Conservation (phyloP, 2,329 filamentous ascomycete species). For the Fusarium equiseti region DNA sequence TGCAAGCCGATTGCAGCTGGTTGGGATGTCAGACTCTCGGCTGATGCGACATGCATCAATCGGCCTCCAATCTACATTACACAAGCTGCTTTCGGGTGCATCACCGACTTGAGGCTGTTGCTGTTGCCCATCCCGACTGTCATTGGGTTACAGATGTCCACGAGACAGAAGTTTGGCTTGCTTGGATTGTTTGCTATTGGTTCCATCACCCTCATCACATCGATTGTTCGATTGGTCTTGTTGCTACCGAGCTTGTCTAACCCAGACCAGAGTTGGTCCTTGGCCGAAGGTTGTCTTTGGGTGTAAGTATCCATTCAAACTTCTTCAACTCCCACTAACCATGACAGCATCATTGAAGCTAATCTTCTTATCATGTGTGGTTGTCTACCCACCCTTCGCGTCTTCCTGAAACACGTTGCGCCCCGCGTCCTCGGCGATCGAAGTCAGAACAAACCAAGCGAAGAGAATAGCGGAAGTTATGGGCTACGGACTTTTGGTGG, state of each 20-base stretch:
- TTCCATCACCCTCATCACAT: conserved; percentile 11
- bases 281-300: conserved; percentile 21
- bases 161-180: conserved; percentile 1
- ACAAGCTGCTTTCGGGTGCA: conserved; percentile 14
- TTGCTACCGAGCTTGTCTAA: conserved; percentile 7
- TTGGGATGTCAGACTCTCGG: conserved; percentile 10
- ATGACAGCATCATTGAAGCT: conserved; percentile 5
- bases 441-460: neutral
- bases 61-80: conserved; percentile 17
- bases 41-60: conserved; percentile 6
- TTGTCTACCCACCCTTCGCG: conserved; percentile 8
- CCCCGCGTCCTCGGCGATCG: conserved; percentile 19
- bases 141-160: conserved; percentile 9
- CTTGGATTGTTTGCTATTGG: conserved; percentile 14
- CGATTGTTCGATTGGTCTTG: conserved; percentile 9
- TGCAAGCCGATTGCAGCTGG: conserved; percentile 4
- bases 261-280: conserved; percentile 13
- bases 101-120: conserved; percentile 14
- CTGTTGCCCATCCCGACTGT: neutral
- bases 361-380: conserved; percentile 19
- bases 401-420: conserved; percentile 14
- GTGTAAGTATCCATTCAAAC: neutral
- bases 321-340: rapidly evolving
- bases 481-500: conserved; percentile 11
- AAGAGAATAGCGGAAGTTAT: conserved; percentile 3